A percentile compares a stretch with the other conserved stretches of the same genome.
Evolutionary conservation across 2,329 filamentous ascomycete genomes (phyloP).

Genomic region (Akanthomyces uredinophilus): DNA sequence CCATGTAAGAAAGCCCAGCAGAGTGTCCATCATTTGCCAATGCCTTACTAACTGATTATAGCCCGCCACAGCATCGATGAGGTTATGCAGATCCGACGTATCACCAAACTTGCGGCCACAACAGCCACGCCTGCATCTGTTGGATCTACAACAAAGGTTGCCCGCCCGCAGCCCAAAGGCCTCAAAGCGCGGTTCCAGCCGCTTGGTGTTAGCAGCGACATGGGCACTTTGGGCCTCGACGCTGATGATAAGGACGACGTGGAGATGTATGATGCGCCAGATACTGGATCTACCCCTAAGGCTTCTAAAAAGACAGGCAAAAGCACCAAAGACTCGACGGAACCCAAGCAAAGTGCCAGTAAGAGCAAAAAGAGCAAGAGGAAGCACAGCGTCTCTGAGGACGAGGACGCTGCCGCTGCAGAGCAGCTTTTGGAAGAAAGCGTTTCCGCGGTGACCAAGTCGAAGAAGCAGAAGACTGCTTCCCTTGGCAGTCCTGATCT

Average conservation of each 20-base stretch:
- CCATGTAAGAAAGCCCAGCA: slow-evolving; percentile 37
- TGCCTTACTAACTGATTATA: slow-evolving; percentile 16
- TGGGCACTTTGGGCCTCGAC: slow-evolving; percentile 33
- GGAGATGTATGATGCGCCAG: slow-evolving; percentile 40
- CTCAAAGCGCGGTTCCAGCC: slow-evolving; percentile 64
- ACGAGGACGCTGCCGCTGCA: slow-evolving; percentile 32
- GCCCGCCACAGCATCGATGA: slow-evolving; percentile 44
- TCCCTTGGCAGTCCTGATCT: slow-evolving; percentile 30
- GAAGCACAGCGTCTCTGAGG: slow-evolving; percentile 33
- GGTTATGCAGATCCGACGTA: slow-evolving; percentile 60
- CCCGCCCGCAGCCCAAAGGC: slow-evolving; percentile 62
- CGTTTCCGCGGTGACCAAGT: slow-evolving; percentile 34
- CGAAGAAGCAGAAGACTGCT: slow-evolving; percentile 35
- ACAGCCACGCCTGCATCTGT: slow-evolving; percentile 30
- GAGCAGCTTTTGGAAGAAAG: slow-evolving; percentile 32
- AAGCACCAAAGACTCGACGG: slow-evolving; percentile 22
- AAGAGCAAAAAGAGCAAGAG: slow-evolving; percentile 27
- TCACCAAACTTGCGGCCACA: slow-evolving; percentile 46
- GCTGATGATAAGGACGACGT: slow-evolving; percentile 39
- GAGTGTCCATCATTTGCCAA: too few species aligned
- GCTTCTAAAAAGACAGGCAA: slow-evolving; percentile 29
- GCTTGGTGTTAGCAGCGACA: slow-evolving; percentile 46
- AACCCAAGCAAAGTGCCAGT: slow-evolving; percentile 16
- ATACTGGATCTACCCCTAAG: slow-evolving; percentile 19
- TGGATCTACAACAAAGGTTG: slow-evolving; percentile 43